Base-by-base conservation (phyloP, 768 basidiomycete genomes). In the Lentinula guzmanii region DNA sequence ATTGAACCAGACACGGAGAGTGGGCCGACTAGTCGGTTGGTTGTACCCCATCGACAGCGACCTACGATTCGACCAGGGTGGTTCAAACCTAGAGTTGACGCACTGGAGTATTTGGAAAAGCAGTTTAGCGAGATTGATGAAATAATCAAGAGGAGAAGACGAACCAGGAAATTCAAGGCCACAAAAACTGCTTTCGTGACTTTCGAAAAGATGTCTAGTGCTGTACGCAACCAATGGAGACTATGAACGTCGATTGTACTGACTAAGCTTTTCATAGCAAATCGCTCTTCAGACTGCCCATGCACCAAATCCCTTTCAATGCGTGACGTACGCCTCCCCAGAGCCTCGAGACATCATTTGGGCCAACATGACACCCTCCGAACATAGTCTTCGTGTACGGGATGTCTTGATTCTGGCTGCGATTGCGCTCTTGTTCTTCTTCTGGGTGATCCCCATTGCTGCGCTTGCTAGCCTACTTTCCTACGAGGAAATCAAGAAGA, bases 311-410 rank as follows among this genome's bases (percentile, higher is more conserved):
- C 88, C 88, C 15, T 80, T 79, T 57, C 82, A 86, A 70, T 81
- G 83, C 56, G 79, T 79, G 35, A 95, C 92, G 10, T 82, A 78
- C 61, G 82, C 85, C 18, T 95, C 96, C 0, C 96, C 96, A 0
- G 95, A 98, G 70, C 95, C 96, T 9, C 85, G 96, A 52, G 96
- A 98, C 71, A 91, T 98, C 60, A 85, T 98, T 18, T 99, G 97
- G 97, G 79, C 87, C 34, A 95, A 94, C 66, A 89, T 98, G 77
- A 78, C 86, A 1, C 84, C 88, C 21, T 83, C 91, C 0, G 76
- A 77, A 1, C 69, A 79, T 15, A 76, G 83, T 37, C 76, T 86
- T 16, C 79, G 83, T 51, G 78, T 85, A 3, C 86, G 97, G 33
- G 86, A 93, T 46, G 61, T 87, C 37, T 69, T 96, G 31, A 91